Evolutionary conservation across 257 asterid genomes (phyloP), one percentile per base, ranked within the genome.

Genomic region (Fraxinus americana): DNA sequence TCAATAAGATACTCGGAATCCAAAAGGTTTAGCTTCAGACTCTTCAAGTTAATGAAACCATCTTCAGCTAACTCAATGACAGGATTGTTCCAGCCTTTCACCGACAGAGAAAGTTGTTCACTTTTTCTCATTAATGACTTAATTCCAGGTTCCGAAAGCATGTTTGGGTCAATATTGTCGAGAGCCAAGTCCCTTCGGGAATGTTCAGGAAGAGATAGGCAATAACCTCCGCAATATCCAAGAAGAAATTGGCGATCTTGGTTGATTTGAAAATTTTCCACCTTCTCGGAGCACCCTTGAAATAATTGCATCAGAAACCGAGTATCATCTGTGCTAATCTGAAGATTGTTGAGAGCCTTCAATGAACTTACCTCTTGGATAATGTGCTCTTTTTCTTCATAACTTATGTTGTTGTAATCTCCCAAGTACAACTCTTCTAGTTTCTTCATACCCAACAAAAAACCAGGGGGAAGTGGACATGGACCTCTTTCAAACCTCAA

Each of bases 401-500:
- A 48, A 0, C 35, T 48, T 23, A 2, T 52, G 7, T 39, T 17
- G 6, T 0, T 0, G 1, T 14, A 3, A 14, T 2, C 0, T 39
- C 71, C 32, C 59, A 75, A n/a, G 10, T 75, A 70, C 48, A 79
- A 25, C 21, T 79, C 83, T 66, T 80, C 83, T 34, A 80, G 68
- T 66, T 43, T 75, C 48, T 7, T 11, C 38, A 74, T 45, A 14
- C 14, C 32, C 8, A 54, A 32, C 67, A 79, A 25, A 74, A 73
- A 45, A n/a, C 66, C 75, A 48, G n/a, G 59, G 19, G 19, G 59
- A 12, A 48, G 59, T 48, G 7, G 59, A 14, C 59, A 1, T 1
- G 5, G 59, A 16, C 21, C 17, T 48, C 2, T 16, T n/a, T 0
- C 0, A 48, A 48, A 48, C 59, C 59, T 48, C 59, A 48, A 48